Base-by-base conservation (phyloP, 176 grass and related monocot species). In the Eleusine indica region DNA sequence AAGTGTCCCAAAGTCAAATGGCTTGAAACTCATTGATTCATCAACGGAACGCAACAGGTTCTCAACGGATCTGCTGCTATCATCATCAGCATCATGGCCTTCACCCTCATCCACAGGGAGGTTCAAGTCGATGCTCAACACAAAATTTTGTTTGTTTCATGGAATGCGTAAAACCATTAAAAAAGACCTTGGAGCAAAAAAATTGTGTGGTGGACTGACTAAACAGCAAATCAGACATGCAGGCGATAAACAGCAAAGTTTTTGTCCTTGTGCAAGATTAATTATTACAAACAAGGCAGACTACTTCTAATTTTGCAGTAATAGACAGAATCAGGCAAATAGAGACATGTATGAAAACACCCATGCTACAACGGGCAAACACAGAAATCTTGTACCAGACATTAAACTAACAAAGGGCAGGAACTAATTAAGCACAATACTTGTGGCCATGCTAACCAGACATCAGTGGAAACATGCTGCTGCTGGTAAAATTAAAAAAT, bases 111-210 rank as follows among this genome's bases (percentile, higher is more conserved):
- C 88, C 3, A 90, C 85, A 8, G 96, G 86, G 40, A 96, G 80
- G 80, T 99, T 99, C 83, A 99, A 74, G 82, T 99, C 91, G 15
- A 99, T 17, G 62, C 40, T 29, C 44, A 57, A 70, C 49, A 68
- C 43, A 16, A 0, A 84, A 10, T 51, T 21, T 37, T 35, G 32
- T 35, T 5, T 44, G 74, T 18, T 38, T 64, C 46, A 64, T 64
- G 25, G 76, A 52, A 58, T 3, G 21, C 66, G 68, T 80, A 63
- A 75, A 74, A 67, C 21, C 62, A 61, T 13, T n/a, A 40, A 49
- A 74, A 80, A 25, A 74, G 41, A 47, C 3, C 21, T 6, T 43
- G 11, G 18, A 40, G 22, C 1, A 32, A 1, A 47, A 43, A 1
- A 1, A 46, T 8, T 47, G 32, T 35, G 32, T 35, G 32, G 32